Evolutionary conservation across 148 eudicot genomes (phyloP), one percentile per base, ranked within the genome.

Genomic region (Selenicereus undatus): DNA sequence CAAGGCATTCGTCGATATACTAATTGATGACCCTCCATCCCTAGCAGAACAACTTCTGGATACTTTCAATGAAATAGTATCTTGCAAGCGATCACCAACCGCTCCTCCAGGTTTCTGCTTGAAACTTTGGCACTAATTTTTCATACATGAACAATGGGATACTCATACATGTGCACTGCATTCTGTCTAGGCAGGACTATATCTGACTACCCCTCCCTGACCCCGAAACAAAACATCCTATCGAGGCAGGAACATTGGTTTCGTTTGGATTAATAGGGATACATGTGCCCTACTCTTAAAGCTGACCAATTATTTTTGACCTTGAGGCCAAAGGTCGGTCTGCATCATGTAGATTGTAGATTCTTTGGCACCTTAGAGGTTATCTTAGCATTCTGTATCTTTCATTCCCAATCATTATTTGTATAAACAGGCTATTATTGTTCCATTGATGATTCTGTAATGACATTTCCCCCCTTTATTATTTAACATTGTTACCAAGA

Each of bases 11-110:
- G 88, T 94, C 0, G 92, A 92, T 70, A 85, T 91, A 1, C 79
- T 94, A 11, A 86, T 86, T 39, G 94, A 90, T 50, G 97, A 94
- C 78, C 91, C 94, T 1, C 89, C 83, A 21, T 89, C 89, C 12
- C 93, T 94, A 62, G 90, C 98, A 8, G 98, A 90, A 78, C 98
- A 94, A 88, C 92, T 94, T 54, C 82, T 90, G 2, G 94, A 94
- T 83, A 87, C 97, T 8, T 94, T 94, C 29, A 89, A 87, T 14
- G 94, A 92, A 0, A 82, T 86, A 3, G 84, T 92, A 68, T 91
- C 92, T 5, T 89, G 88, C 85, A 87, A 87, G 86, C 85, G 89
- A 79, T 80, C 86, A 39, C 84, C 85, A 50, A 87, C 13, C 32
- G 88, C 84, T 16, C 89, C 93, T 45, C 80, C 86, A 1, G 97